Conservation (phyloP, 169 alveolate genomes). For the Toxoplasma gondii region DNA sequence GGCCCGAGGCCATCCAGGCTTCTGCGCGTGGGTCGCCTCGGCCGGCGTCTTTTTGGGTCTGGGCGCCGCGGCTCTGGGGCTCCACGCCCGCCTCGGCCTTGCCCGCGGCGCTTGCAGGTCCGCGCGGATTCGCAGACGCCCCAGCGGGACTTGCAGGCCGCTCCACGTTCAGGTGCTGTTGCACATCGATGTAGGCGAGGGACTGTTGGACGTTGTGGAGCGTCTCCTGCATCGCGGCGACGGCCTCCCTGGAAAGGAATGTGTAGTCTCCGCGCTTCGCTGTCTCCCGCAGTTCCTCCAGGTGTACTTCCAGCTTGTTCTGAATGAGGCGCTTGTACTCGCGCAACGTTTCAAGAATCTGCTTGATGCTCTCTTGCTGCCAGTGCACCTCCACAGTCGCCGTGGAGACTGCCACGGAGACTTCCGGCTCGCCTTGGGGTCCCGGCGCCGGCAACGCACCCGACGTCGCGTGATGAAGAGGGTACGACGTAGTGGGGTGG, state of each 20-base stretch:
- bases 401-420: conserved; percentile 62
- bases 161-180: not conserved
- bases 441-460: not conserved
- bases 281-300: conserved; percentile 49
- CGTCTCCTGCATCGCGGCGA: conserved; percentile 61
- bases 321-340: conserved; percentile 36
- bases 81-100: not conserved
- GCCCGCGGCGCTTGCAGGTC: not conserved
- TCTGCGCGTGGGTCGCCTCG: conserved; percentile 2
- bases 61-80: not conserved
- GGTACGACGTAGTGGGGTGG: no score
- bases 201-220: conserved; percentile 64
- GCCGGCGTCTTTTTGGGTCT: conserved; percentile 15
- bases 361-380: conserved; percentile 70
- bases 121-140: not conserved
- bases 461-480: not conserved
- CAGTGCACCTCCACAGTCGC: conserved; percentile 72
- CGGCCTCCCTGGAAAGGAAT: conserved; percentile 59
- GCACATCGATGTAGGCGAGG: conserved; percentile 42
- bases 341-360: conserved; percentile 47
- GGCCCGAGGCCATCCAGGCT: conserved; percentile 34
- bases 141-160: not conserved
- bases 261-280: conserved; percentile 59
- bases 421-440: conserved; percentile 10
- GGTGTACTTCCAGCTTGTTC: conserved; percentile 44